Base-by-base conservation (phyloP, 306 rosid genomes). In the Luffa aegyptiaca region DNA sequence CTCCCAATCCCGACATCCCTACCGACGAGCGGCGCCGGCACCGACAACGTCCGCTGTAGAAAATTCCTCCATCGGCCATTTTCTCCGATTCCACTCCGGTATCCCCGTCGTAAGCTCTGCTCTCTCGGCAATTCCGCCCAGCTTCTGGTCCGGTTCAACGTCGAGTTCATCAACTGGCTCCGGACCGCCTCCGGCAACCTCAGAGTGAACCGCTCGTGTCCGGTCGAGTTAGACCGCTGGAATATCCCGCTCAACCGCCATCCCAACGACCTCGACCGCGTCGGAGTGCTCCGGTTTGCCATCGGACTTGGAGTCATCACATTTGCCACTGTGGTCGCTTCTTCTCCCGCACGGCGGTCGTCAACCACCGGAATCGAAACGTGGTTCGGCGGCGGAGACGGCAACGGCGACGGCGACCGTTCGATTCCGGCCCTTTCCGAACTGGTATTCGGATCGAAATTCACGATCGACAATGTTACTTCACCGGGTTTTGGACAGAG, bases 121-220 rank as follows among this genome's bases (percentile, higher is more conserved):
- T 83, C 87, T 7, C 91, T 76, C 18, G 88, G 89, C 12, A 95
- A 84, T 1, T 81, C 77, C 58, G 79, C 84, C 76, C 86, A 82
- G 35, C 86, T 90, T 39, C 79, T 83, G 12, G 90, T 44, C 0
- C 90, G 84, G 42, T 46, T 84, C 62, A 89, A 56, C 12, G 86
- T 81, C 9, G 91, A 80, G 72, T 57, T 90, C 81, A 95, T 39
- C 1, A 95, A 75, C 86, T 82, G 91, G 78, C 48, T 89, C 63
- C 97, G 76, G 18, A 89, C 93, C 35, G 88, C 93, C 49, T 88
- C 89, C n/a, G 97, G 97, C 26, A 95, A 81, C 59, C 90, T 83
- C 35, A 95, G 71, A 2, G 99, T 93, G 52, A 85, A 95, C 78
- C 94, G 84, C 80, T 95, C 97, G 2, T 52, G 91, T 5, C 96